Evolutionary conservation across 2,329 filamentous ascomycete species (phyloP), one percentile per base, ranked within the genome.

Genomic region (Zelopaecilomyces penicillatus): DNA sequence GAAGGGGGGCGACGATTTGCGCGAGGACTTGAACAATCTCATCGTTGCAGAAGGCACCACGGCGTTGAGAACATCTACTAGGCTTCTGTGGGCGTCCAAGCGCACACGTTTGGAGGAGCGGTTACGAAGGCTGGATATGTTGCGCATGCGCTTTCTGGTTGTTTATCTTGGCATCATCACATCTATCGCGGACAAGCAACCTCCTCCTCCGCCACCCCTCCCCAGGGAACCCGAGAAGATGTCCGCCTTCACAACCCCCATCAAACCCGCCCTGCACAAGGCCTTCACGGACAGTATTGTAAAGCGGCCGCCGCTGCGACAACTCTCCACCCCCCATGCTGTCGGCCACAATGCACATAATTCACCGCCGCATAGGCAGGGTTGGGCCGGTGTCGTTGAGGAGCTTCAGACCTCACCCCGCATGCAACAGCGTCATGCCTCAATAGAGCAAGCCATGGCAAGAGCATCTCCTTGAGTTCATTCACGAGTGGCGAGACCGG

Each of bases 81-180:
- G 78, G 41, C 48, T 82, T 2, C 63, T 82, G 28, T 83, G 80
- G 80, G 77, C 74, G 4, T 65, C 65, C 46, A 74, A 74, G 56
- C 71, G 75, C 52, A 61, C 60, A 41, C 66, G 68, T 42, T 63
- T 83, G 41, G 75, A 80, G 57, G 76, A 79, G 51, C 71, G 75
- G 42, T 65, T 82, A 43, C 70, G 75, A 44, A 68, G 78, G 39
- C 64, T 83, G 35, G 80, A 83, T 53, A 61, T 82, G 54, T 59
- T 83, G 57, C 71, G 79, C 57, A 81, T 80, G 76, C 73, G 79
- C 49, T 82, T 83, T 56, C 63, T 83, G 30, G 76, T 82, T 32
- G 69, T 80, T 33, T 81, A 80, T 59, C 76, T 83, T 75, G 75
- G 78, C 50, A 71, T 80, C 48, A 68, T 82, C 43, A 59, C 65